phyloP scores from a whole-genome alignment of 2,329 filamentous ascomycete genomes.

The Fusarium denticulatum region DNA sequence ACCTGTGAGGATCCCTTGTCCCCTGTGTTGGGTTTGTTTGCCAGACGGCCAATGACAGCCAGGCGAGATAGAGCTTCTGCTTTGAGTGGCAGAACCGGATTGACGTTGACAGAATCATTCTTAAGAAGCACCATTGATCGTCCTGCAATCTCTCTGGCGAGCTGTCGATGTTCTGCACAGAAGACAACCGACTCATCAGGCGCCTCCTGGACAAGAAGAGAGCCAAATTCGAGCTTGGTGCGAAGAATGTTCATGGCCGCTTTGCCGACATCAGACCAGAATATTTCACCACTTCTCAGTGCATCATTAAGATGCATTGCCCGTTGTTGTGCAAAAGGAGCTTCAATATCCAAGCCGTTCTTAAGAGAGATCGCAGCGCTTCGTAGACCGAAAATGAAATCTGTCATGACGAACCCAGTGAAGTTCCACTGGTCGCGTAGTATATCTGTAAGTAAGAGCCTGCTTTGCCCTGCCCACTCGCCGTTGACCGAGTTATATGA shows the following conservation, averaged over 20 bases:
- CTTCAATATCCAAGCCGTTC: conserved; percentile 37
- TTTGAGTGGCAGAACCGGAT: background rate
- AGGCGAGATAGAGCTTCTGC: background rate
- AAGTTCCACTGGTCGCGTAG: conserved; percentile 31
- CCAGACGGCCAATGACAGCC: conserved; percentile 31
- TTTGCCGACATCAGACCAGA: background rate
- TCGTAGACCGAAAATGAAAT: conserved; percentile 33
- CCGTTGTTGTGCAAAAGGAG: conserved; percentile 29
- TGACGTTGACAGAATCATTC: conserved; percentile 1
- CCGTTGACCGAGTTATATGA: conserved; percentile 34
- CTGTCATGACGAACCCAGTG: conserved; percentile 29
- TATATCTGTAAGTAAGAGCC: conserved; percentile 25
- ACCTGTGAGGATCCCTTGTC: conserved; percentile 34
- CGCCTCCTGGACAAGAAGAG: background rate
- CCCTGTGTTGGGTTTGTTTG: conserved; percentile 24
- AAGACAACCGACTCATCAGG: conserved; percentile 21
- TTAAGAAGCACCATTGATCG: conserved; percentile 37
- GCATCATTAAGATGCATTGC: background rate
- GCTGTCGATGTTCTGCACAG: conserved; percentile 22
- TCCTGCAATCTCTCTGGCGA: conserved; percentile 24
- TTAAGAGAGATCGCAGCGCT: conserved; percentile 23
- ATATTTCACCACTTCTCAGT: background rate
- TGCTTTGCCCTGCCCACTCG: conserved; percentile 33
- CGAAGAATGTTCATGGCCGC: conserved; percentile 14
- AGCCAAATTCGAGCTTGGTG: conserved; percentile 4